A percentile compares a stretch with the other conserved stretches of the same genome.
phyloP scores from a whole-genome alignment of 345 rosid genomes.

The Eucalyptus brandiana region DNA sequence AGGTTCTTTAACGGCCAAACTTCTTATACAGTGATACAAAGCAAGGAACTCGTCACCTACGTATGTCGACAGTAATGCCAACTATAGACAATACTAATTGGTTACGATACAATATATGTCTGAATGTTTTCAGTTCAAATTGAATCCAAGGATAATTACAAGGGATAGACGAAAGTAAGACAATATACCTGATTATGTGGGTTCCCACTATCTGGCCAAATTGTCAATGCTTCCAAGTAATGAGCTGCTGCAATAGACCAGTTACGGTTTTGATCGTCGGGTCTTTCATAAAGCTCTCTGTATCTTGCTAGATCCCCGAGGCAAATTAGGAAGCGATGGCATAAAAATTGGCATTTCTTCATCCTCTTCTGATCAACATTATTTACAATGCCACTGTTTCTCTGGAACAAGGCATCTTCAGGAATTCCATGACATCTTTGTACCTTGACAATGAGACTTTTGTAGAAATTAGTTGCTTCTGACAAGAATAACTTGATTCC shows the following conservation, averaged over 20 bases:
- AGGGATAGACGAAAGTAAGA: neutral
- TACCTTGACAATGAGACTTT: constrained; percentile 29
- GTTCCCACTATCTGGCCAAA: constrained; percentile 86
- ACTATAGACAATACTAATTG: constrained; percentile 16
- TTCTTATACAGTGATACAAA: constrained; percentile 83
- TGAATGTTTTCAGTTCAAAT: neutral
- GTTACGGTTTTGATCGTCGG: constrained; percentile 22
- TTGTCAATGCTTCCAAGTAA: constrained; percentile 64
- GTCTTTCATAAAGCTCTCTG: constrained; percentile 48
- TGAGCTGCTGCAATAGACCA: constrained; percentile 78
- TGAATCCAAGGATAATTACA: neutral
- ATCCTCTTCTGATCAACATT: constrained; percentile 21
- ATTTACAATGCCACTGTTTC: neutral
- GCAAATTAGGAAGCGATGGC: constrained; percentile 81
- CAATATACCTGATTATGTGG: constrained; percentile 78
- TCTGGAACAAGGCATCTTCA: constrained; percentile 21
- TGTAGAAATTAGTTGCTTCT: constrained; percentile 51
- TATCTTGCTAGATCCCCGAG: constrained; percentile 93
- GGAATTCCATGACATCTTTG: constrained; percentile 22
- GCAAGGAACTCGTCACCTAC: constrained; percentile 88
- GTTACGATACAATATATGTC: neutral
- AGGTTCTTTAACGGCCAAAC: constrained; percentile 90
- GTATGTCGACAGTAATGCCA: constrained; percentile 85
- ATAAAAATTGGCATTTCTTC: constrained; percentile 44
- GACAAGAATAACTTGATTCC: constrained; percentile 54